Percentiles rank a stretch among this genome's conserved stretches.
Conservation (phyloP, 495 filamentous ascomycete species). For the Neurospora cerealis region DNA sequence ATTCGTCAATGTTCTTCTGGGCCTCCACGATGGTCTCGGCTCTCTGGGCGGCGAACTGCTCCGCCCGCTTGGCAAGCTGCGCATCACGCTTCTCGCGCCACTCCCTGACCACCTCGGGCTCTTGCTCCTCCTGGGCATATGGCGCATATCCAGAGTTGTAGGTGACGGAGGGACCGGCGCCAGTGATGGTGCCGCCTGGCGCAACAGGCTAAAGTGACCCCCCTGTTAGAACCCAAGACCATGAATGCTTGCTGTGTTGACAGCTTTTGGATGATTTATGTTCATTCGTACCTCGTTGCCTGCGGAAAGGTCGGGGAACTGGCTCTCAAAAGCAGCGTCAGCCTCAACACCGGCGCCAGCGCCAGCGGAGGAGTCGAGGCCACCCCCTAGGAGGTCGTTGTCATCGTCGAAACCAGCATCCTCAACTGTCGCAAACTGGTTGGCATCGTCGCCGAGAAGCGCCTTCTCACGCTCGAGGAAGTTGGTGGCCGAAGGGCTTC, state of each 20-base stretch:
- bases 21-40: slow-evolving; percentile 74
- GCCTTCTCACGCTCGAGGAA: slow-evolving; percentile 88
- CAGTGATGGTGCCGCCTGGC: slow-evolving; percentile 82
- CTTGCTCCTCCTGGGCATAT: slow-evolving; percentile 55
- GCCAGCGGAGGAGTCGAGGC: slow-evolving; percentile 34
- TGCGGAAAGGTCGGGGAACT: slow-evolving; percentile 75
- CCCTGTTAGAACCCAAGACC: slow-evolving; percentile 13
- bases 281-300: slow-evolving; percentile 60
- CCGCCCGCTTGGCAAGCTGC: slow-evolving; percentile 62
- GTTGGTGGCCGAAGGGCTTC: slow-evolving; percentile 50
- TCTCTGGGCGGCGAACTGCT: slow-evolving; percentile 68
- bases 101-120: slow-evolving; percentile 77
- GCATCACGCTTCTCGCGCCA: slow-evolving; percentile 88
- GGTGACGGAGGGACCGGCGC: slow-evolving; percentile 45
- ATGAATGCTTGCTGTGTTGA: background rate
- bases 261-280: background rate
- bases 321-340: slow-evolving; percentile 68
- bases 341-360: background rate
- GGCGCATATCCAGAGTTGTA: slow-evolving; percentile 58
- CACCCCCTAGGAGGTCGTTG: slow-evolving; percentile 69
- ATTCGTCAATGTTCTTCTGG: slow-evolving; percentile 86
- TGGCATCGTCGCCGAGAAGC: slow-evolving; percentile 80
- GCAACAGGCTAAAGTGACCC: slow-evolving; percentile 57
- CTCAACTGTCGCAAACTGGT: slow-evolving; percentile 73
- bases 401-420: slow-evolving; percentile 58